phyloP scores from a whole-genome alignment of 495 filamentous ascomycete species.

The Mytilinidion resinicola region DNA sequence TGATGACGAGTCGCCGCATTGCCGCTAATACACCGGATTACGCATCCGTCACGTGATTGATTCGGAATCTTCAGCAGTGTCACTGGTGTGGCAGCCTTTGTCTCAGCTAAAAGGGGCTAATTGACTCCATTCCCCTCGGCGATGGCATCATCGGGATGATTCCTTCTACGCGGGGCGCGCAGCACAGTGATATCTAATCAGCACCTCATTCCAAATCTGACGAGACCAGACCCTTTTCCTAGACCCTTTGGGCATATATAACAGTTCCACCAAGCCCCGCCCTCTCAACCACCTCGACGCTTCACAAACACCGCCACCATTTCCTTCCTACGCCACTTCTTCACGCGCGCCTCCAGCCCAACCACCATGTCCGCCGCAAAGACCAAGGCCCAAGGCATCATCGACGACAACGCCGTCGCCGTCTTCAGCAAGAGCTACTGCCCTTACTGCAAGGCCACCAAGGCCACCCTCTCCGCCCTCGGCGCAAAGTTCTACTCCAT shows the following conservation, averaged over 20 bases:
- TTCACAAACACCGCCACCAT: constrained; percentile 24
- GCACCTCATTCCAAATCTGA: constrained; percentile 6
- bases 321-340: constrained; percentile 70
- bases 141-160: constrained; percentile 7
- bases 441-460: constrained; percentile 84
- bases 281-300: not conserved
- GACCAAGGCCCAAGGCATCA: constrained; percentile 76
- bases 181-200: constrained; percentile 1
- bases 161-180: constrained; percentile 5
- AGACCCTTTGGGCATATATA: not conserved
- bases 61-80: too few relatives aligned
- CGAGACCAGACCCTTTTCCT: not conserved
- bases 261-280: not conserved
- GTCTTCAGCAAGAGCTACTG: constrained; percentile 97
- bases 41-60: too few relatives aligned
- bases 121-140: too few relatives aligned
- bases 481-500: constrained; percentile 68
- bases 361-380: constrained; percentile 77
- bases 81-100: too few relatives aligned
- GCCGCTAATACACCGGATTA: too few relatives aligned
- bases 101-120: too few relatives aligned
- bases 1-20: too few relatives aligned
- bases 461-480: constrained; percentile 59
- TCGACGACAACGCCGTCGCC: constrained; percentile 87
- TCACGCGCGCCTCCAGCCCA: constrained; percentile 55